Base-by-base conservation (phyloP, 306 rosid genomes). In the Vigna nakashimae region DNA sequence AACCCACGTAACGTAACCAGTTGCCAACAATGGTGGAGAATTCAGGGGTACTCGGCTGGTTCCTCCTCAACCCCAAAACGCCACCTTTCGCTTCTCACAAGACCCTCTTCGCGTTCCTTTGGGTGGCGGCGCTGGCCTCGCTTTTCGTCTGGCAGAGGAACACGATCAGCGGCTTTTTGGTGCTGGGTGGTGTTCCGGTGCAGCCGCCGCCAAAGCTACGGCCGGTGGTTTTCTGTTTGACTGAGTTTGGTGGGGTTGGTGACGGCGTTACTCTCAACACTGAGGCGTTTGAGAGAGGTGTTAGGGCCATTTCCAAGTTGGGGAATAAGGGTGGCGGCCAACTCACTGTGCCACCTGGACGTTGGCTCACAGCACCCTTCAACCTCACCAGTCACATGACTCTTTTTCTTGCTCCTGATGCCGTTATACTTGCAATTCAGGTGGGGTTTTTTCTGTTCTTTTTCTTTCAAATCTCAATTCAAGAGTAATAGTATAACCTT, bases 281-380 rank as follows among this genome's bases (percentile, higher is more conserved):
- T 0, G 57, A 71, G 81, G 97, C 98, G 6, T 94, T 94, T 68
- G 89, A 89, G 89, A 85, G n/a, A 18, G 98, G 94, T 36, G 55
- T 94, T 80, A 49, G 73, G 56, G 91, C 86, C 3, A 88, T 91
- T 9, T 87, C 97, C 1, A 85, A 89, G 86, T 76, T 91, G 71
- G 84, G 89, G 22, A 56, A 79, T 50, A 82, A 74, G 50, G 97
- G 98, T 40, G 97, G 98, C 20, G 98, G 87, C 1, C 98, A 94
- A 89, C 90, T 94, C 24, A 94, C 89, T 69, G 98, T 94, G 28
- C 97, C 97, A 11, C 78, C 96, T n/a, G 98, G 98, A 0, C 87
- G 87, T 9, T 94, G 98, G 98, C 91, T 94, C 8, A 94, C 98
- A 24, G 92, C 94, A 10, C 98, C 98, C 2, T 94, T 94, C 79